phyloP scores from a whole-genome alignment of 2,329 filamentous ascomycete species.

The Seiridium unicorne region DNA sequence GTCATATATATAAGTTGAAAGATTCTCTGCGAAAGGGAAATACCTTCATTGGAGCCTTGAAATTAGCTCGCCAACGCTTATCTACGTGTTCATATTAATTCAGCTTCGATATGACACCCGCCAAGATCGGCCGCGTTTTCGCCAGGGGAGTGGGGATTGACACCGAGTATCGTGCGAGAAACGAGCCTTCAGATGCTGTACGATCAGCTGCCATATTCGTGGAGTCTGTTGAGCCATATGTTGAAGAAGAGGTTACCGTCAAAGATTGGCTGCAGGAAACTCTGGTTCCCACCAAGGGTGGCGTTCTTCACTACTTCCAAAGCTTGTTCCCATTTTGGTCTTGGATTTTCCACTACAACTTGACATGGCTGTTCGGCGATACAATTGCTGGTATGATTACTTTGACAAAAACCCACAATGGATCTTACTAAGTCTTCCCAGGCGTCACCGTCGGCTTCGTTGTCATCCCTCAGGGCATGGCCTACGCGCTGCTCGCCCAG shows the following conservation, averaged over 20 bases:
- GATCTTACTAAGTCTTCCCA: constrained; percentile 15
- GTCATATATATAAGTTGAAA: neutral
- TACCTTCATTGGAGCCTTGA: neutral
- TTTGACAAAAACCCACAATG: constrained; percentile 11
- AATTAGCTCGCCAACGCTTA: neutral
- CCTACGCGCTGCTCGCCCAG: constrained; percentile 47
- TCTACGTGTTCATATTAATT: neutral
- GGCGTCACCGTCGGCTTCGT: constrained; percentile 51
- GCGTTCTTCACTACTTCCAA: constrained; percentile 58
- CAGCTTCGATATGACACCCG: constrained; percentile 11
- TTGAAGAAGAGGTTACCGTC: constrained; percentile 76
- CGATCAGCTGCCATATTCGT: constrained; percentile 23
- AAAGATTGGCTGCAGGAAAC: constrained; percentile 65
- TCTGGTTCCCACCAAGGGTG: constrained; percentile 55
- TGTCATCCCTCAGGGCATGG: constrained; percentile 55
- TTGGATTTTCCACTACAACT: constrained; percentile 86
- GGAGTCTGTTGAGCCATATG: constrained; percentile 64
- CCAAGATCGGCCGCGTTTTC: constrained; percentile 18
- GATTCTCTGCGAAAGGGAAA: neutral
- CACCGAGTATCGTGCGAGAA: constrained; percentile 22
- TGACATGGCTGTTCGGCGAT: constrained; percentile 84
- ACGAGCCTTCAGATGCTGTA: constrained; percentile 23
- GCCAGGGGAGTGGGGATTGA: constrained; percentile 30
- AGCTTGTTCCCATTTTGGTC: constrained; percentile 81
- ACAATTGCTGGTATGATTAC: constrained; percentile 69